phyloP scores from a whole-genome alignment of 768 basidiomycete genomes.

The Boletus insuetus region DNA sequence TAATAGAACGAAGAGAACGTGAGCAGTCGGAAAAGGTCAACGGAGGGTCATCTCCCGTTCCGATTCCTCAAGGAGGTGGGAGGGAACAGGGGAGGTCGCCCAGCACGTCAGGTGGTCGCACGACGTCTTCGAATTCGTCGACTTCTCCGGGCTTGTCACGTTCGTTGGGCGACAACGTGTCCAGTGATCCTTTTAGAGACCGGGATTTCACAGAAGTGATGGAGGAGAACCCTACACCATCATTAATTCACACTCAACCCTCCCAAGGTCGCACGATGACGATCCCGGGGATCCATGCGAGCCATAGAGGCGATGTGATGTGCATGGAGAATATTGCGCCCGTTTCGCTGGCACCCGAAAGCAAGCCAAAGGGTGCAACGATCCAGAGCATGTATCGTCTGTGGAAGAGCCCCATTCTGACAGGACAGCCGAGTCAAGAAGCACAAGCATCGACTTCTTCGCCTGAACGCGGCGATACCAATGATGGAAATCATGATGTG shows the following conservation, averaged over 20 bases:
- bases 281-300: slow-evolving; percentile 85
- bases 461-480: slow-evolving; percentile 9
- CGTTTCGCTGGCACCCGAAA: slow-evolving; percentile 38
- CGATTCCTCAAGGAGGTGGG: slow-evolving; percentile 28
- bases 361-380: slow-evolving; percentile 45
- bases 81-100: slow-evolving; percentile 26
- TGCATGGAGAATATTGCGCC: slow-evolving; percentile 75
- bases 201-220: slow-evolving; percentile 30
- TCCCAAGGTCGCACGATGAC: slow-evolving; percentile 74
- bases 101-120: slow-evolving; percentile 25
- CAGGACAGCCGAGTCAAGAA: slow-evolving; percentile 27
- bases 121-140: slow-evolving; percentile 26
- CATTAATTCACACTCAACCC: slow-evolving; percentile 73
- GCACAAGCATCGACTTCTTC: slow-evolving; percentile 7
- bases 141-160: slow-evolving; percentile 34
- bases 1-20: slow-evolving; percentile 59
- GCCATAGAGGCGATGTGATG: slow-evolving; percentile 82
- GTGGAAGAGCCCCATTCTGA: slow-evolving; percentile 56
- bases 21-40: slow-evolving; percentile 29
- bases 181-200: slow-evolving; percentile 29
- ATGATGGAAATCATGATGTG: slow-evolving; percentile 30
- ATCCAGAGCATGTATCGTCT: slow-evolving; percentile 72
- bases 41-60: slow-evolving; percentile 32
- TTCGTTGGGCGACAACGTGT: slow-evolving; percentile 29
- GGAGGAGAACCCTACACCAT: slow-evolving; percentile 31